These are phyloP conservation scores for Wickerhamiella kurtzmanii DNA, from an alignment of 805 yeast species.

Conservation along the genomic window DNA sequence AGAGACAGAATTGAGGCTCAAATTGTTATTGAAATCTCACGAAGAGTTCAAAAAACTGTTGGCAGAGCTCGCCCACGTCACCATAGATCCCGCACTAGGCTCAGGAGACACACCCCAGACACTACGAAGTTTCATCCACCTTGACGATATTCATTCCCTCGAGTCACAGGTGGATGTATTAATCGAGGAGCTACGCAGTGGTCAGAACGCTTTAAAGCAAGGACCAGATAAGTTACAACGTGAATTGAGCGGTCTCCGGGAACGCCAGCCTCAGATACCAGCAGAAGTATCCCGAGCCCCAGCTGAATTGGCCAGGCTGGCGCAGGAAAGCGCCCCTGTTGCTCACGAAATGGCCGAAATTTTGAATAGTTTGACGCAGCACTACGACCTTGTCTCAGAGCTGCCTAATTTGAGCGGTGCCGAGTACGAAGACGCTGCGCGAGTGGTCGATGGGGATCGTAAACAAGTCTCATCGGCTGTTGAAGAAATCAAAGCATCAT, in stretches of 20 bases:
- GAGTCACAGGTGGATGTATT: conserved; percentile 8
- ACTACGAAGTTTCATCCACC: conserved; percentile 16
- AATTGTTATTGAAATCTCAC: conserved; percentile 6
- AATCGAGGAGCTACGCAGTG: conserved; percentile 6
- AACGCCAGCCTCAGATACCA: conserved; percentile 11
- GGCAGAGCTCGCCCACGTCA: conserved; percentile 10
- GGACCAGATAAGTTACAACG: conserved; percentile 12
- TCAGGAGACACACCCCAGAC: conserved; percentile 4
- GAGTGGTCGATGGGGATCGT: conserved; percentile 34
- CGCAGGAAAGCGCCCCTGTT: conserved; percentile 20
- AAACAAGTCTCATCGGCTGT: conserved; percentile 24
- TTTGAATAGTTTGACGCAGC: conserved; percentile 60
- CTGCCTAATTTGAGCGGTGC: conserved; percentile 32
- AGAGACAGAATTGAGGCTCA: conserved; percentile 8
- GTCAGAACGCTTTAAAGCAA: conserved; percentile 6
- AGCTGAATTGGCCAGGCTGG: conserved; percentile 19
- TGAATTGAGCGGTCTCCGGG: conserved; percentile 12
- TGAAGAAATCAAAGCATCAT: conserved; percentile 17
- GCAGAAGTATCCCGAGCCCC: conserved; percentile 23
- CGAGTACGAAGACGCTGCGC: conserved; percentile 37
- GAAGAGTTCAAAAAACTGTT: conserved; percentile 16
- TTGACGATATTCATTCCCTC: conserved; percentile 11
- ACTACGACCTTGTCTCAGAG: conserved; percentile 63
- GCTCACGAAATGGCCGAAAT: conserved; percentile 61
- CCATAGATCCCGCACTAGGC: conserved; percentile 10